Evolutionary conservation across 352 stramenopile species (phyloP), one percentile per base, ranked within the genome.

Genomic region (Pythium inflatum): DNA sequence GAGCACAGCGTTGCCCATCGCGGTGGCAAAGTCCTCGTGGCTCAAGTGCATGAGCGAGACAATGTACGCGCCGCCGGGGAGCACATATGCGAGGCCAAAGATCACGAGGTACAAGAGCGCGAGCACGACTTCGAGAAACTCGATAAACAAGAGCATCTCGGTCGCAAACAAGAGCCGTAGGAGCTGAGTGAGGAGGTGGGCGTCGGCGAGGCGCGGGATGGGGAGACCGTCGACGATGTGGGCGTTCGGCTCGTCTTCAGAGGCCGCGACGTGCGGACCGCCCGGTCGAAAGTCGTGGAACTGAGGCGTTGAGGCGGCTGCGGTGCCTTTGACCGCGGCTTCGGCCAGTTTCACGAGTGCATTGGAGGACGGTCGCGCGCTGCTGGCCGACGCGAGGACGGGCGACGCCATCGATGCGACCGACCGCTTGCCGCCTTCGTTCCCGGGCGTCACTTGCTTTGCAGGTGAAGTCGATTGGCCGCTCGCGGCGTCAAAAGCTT

Each of bases 111-210:
- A 73, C 55, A 73, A 13, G 36, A 68, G 5, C 28, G 68, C 62
- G 27, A 75, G 63, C 7, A 68, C 41, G 12, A 71, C 68, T 20
- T 75, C 68, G 36, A 68, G 68, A 62, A 62, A 75, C 58, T 78
- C 66, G 51, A 75, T 62, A n/a, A 78, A 72, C 30, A 78, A 50
- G 28, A 78, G 68, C 53, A 70, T 62, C 30, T 78, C 72, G 18
- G 53, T 63, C 4, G 49, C 57, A 18, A 69, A 64, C n/a, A 76
- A 38, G 13, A 75, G 61, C 77, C 70, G 62, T 68, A 78, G 72
- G 24, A 67, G 61, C 59, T 78, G 72, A 45, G 68, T 59, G 20
- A 73, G 59, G n/a, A 73, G 54, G 22, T 59, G 59, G 18, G 66
- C 66, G 20, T 73, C 59, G 38, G 74, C 65, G 13, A 62, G 59